Conservation (phyloP, 1,284 basidiomycete genomes). For the Ustilago sp. region DNA sequence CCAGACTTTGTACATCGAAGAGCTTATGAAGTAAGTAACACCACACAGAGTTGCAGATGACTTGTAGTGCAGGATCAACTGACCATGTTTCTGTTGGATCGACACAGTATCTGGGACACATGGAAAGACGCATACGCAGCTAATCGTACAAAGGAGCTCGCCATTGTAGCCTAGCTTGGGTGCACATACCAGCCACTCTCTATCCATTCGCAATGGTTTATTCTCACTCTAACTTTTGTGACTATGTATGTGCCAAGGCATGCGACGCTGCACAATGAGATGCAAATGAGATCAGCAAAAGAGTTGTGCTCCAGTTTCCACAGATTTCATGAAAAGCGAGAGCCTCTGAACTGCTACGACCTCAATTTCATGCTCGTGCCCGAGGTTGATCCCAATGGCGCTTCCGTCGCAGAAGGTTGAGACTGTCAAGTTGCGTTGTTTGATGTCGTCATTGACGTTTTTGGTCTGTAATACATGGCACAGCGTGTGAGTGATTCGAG, state of each 20-base stretch:
- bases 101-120: conserved; percentile 63
- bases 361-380: too few relatives aligned
- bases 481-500: neutral
- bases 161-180: conserved; percentile 51
- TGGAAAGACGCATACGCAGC: conserved; percentile 68
- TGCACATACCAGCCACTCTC: neutral
- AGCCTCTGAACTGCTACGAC: too few relatives aligned
- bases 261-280: neutral
- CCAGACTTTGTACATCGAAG: conserved; percentile 89
- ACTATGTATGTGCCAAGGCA: neutral
- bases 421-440: neutral
- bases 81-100: neutral
- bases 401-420: too few relatives aligned
- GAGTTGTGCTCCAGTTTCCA: neutral
- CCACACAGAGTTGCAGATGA: neutral
- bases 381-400: too few relatives aligned
- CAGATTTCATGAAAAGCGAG: too few relatives aligned
- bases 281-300: too few relatives aligned
- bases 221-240: neutral
- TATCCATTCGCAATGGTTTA: neutral
- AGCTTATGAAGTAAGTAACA: conserved; percentile 70
- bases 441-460: neutral
- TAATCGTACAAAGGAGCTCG: conserved; percentile 64
- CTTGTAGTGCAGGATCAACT: neutral
- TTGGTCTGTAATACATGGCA: conserved; percentile 12